phyloP scores from a whole-genome alignment of 352 stramenopile genomes.

The Pythium brassicae region DNA sequence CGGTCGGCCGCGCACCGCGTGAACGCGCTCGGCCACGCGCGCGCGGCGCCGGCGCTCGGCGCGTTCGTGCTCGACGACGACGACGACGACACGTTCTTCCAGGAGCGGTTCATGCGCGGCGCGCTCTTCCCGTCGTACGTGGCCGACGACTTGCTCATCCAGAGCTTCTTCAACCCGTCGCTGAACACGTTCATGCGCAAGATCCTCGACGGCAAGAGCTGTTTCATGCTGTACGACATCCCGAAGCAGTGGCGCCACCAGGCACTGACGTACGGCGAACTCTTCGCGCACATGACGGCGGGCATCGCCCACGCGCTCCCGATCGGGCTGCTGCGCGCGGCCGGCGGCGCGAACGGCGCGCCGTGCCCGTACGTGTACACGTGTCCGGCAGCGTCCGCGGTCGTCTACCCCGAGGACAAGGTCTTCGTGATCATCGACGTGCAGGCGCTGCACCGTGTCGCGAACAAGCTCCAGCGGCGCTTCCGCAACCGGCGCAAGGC shows the following conservation, averaged over 20 bases:
- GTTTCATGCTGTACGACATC: constrained; percentile 80
- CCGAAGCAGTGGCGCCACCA: constrained; percentile 45
- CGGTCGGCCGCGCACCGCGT: constrained; percentile 51
- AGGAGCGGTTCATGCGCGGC: constrained; percentile 83
- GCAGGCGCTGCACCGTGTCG: constrained; percentile 59
- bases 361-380: constrained; percentile 83
- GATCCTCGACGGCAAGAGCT: constrained; percentile 81
- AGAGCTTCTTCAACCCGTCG: constrained; percentile 86
- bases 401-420: constrained; percentile 71
- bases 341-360: constrained; percentile 37
- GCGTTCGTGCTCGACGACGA: constrained; percentile 5
- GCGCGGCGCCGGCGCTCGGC: background rate
- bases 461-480: constrained; percentile 68
- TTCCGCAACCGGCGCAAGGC: constrained; percentile 41
- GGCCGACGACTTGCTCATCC: constrained; percentile 76
- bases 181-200: constrained; percentile 82
- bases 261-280: constrained; percentile 54
- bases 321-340: constrained; percentile 65
- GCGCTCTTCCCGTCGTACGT: constrained; percentile 79
- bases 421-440: constrained; percentile 82
- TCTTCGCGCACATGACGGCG: constrained; percentile 78
- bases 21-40: constrained; percentile 21
- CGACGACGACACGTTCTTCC: constrained; percentile 80
- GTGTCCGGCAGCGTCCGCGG: constrained; percentile 48
- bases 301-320: constrained; percentile 67